Evolutionary conservation across 1,284 basidiomycete species (phyloP).

Genomic region (Boletus semigastroideus): DNA sequence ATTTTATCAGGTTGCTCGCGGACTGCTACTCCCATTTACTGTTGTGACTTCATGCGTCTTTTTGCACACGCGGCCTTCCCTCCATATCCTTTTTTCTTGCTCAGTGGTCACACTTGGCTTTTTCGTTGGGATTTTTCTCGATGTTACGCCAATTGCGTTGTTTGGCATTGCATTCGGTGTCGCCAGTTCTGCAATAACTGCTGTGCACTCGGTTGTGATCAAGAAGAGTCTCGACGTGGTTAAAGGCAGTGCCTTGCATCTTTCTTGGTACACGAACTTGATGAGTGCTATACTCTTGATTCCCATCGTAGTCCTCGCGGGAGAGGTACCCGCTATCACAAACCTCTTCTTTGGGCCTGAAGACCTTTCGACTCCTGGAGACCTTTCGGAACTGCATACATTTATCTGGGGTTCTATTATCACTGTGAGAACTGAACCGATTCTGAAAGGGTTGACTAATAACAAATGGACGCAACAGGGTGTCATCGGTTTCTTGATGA

Average conservation of each 20-base stretch:
- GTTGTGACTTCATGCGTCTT: constrained; percentile 75
- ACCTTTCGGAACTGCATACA: constrained; percentile 52
- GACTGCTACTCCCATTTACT: constrained; percentile 83
- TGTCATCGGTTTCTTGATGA: constrained; percentile 83
- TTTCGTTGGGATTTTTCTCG: constrained; percentile 82
- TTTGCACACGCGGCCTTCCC: constrained; percentile 70
- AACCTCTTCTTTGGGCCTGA: constrained; percentile 54
- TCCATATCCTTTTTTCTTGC: constrained; percentile 70
- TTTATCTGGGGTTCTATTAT: constrained; percentile 78
- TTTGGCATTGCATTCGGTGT: constrained; percentile 76
- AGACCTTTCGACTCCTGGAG: constrained; percentile 37
- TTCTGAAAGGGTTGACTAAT: constrained; percentile 2
- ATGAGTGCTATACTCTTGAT: constrained; percentile 65
- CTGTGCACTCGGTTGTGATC: constrained; percentile 83
- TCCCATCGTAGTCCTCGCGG: constrained; percentile 67
- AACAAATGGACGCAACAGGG: constrained; percentile 48
- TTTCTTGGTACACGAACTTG: constrained; percentile 86
- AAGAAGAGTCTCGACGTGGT: constrained; percentile 77
- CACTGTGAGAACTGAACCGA: constrained; percentile 51
- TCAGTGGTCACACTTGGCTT: constrained; percentile 78
- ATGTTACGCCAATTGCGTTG: constrained; percentile 58
- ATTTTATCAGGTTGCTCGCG: constrained; percentile 89
- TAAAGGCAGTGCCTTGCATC: constrained; percentile 71
- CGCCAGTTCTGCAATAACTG: constrained; percentile 73
- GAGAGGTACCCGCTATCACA: constrained; percentile 64